These are phyloP conservation scores for Solanum corneliomulleri DNA, from an alignment of 257 asterid genomes.

Conservation along the genomic window DNA sequence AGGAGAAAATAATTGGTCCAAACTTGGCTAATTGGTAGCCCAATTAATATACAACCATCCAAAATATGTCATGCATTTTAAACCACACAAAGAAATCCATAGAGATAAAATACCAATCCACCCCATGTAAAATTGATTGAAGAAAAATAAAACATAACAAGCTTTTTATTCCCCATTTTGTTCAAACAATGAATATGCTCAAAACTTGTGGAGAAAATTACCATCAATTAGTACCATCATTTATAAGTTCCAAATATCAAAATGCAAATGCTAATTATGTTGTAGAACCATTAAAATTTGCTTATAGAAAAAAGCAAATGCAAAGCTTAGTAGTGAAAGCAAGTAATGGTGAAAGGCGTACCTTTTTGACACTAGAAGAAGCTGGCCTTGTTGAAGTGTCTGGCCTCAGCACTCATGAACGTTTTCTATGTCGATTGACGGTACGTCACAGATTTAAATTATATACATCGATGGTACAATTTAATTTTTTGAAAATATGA, in stretches of 20 bases:
- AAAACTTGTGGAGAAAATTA: background rate
- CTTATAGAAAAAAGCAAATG: background rate
- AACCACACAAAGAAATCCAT: background rate
- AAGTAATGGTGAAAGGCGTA: conserved; percentile 8
- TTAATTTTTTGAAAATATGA: too few relatives aligned
- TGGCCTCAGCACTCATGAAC: conserved; percentile 71
- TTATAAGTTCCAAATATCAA: background rate
- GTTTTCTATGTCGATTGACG: conserved; percentile 78
- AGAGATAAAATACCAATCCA: background rate
- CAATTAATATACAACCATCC: background rate
- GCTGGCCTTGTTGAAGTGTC: conserved; percentile 85
- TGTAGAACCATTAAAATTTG: background rate
- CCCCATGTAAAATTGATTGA: background rate
- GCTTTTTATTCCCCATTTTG: background rate
- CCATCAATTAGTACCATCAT: background rate
- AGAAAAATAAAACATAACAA: background rate
- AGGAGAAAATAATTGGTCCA: background rate
- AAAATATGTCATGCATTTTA: background rate
- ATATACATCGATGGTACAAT: too few relatives aligned
- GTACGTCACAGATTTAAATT: conserved; percentile 7
- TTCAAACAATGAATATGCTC: background rate
- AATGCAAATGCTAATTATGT: background rate
- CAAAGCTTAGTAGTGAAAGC: conserved; percentile 1
- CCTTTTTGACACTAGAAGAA: conserved; percentile 57
- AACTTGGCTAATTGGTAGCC: background rate